Conservation (phyloP, 2,329 filamentous ascomycete species). For the Colletotrichum sp. region DNA sequence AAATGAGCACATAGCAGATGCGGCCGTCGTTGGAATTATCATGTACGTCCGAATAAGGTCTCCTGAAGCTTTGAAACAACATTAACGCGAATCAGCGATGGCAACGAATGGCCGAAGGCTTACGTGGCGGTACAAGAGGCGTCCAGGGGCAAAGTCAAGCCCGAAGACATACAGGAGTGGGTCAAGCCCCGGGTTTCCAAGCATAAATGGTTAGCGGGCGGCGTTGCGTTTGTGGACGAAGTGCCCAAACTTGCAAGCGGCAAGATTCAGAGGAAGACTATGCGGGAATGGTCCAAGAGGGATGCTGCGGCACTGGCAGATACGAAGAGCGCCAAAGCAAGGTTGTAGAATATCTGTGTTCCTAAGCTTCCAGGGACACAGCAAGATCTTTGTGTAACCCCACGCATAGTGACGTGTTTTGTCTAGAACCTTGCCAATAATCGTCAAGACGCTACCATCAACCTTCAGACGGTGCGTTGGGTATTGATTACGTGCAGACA, state of each 20-base stretch:
- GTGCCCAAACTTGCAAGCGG: conserved; percentile 62
- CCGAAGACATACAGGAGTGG: conserved; percentile 56
- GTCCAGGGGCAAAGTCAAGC: conserved; percentile 47
- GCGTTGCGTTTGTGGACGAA: conserved; percentile 59
- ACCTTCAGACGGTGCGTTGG: neutral
- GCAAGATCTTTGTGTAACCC: neutral
- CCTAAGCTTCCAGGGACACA: neutral
- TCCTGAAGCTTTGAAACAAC: neutral
- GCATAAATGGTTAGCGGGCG: conserved; percentile 56
- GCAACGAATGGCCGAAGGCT: conserved; percentile 56
- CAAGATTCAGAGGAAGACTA: conserved; percentile 61
- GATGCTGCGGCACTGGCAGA: conserved; percentile 43
- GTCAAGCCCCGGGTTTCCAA: conserved; percentile 52
- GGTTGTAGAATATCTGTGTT: neutral
- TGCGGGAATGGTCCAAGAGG: conserved; percentile 62
- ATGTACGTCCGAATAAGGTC: conserved; percentile 34
- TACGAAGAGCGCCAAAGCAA: neutral
- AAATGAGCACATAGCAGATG: conserved; percentile 56
- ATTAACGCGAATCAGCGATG: conserved; percentile 33
- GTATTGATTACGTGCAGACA: neutral
- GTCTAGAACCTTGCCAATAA: neutral
- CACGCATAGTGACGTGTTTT: neutral
- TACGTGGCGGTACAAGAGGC: conserved; percentile 56
- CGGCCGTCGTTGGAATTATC: conserved; percentile 59
- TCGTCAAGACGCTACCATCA: neutral